Percentiles rank a stretch among this genome's conserved stretches.
Conservation (phyloP, 2,329 filamentous ascomycete species). For the Periconia sp. region DNA sequence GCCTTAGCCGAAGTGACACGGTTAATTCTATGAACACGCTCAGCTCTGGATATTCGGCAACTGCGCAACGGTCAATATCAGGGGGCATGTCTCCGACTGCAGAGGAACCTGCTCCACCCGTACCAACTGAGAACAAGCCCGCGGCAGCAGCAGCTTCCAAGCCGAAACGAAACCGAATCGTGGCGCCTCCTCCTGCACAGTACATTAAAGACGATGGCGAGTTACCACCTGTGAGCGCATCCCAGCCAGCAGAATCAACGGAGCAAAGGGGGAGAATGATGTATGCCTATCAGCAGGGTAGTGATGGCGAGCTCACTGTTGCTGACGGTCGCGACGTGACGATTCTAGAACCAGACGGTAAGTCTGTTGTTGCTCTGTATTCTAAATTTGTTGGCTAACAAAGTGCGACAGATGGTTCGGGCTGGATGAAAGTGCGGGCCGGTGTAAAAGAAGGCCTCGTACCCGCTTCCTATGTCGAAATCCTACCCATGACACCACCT, state of each 20-base stretch:
- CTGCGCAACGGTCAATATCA: conserved; percentile 74
- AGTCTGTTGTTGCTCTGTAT: conserved; percentile 39
- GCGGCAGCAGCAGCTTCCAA: conserved; percentile 27
- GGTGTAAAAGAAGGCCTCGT: conserved; percentile 81
- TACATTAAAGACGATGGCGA: conserved; percentile 70
- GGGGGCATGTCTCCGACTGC: conserved; percentile 57
- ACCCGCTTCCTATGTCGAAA: conserved; percentile 81
- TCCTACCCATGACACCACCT: conserved; percentile 50
- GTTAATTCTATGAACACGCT: conserved; percentile 76
- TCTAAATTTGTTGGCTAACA: conserved; percentile 21
- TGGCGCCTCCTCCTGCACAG: conserved; percentile 82
- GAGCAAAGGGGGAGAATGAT: conserved; percentile 84
- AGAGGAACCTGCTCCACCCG: conserved; percentile 37
- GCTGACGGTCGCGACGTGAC: conserved; percentile 76
- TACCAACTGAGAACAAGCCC: conserved; percentile 33
- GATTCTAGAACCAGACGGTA: conserved; percentile 86
- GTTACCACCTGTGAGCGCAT: conserved; percentile 35
- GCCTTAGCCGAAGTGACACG: conserved; percentile 77
- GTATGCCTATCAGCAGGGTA: conserved; percentile 79
- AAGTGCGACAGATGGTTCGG: conserved; percentile 70
- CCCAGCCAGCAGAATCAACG: conserved; percentile 28
- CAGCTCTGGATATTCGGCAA: conserved; percentile 83
- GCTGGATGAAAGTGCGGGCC: conserved; percentile 83
- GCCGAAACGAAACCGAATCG: conserved; percentile 65
- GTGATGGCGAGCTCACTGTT: conserved; percentile 79